Conservation (phyloP, 768 basidiomycete species). For the Trametes maxima region DNA sequence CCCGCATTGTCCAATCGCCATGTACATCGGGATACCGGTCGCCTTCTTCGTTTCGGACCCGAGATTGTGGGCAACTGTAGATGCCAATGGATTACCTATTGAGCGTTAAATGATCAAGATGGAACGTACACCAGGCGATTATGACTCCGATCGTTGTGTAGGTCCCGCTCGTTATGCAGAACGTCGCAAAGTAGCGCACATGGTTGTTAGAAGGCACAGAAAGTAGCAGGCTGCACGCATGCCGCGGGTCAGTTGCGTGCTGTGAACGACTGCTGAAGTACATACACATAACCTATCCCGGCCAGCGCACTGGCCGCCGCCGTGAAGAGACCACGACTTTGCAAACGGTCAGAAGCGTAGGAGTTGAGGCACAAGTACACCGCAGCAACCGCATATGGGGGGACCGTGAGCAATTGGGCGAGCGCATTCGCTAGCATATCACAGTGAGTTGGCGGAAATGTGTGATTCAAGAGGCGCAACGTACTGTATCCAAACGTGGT, state of each 20-base stretch:
- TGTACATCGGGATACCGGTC: slow-evolving; percentile 75
- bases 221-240: slow-evolving; percentile 49
- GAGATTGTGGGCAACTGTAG: slow-evolving; percentile 69
- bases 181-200: slow-evolving; percentile 72
- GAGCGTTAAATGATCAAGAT: not conserved
- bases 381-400: slow-evolving; percentile 73
- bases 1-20: slow-evolving; percentile 80
- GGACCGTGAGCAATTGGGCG: slow-evolving; percentile 75
- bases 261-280: slow-evolving; percentile 3
- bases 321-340: slow-evolving; percentile 58
- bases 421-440: slow-evolving; percentile 52
- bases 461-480: slow-evolving; percentile 61
- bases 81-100: not conserved
- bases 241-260: too few species aligned
- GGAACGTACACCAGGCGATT: slow-evolving; percentile 71
- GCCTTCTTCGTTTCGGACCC: slow-evolving; percentile 80
- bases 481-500: slow-evolving; percentile 70
- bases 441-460: slow-evolving; percentile 26
- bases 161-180: slow-evolving; percentile 74
- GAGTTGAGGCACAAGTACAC: slow-evolving; percentile 57
- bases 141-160: slow-evolving; percentile 72
- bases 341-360: slow-evolving; percentile 64
- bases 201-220: slow-evolving; percentile 54
- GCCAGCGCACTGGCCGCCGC: slow-evolving; percentile 45
- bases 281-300: slow-evolving; percentile 65